These are phyloP conservation scores for Trichoderma koningii DNA, from an alignment of 2,329 filamentous ascomycete species.

Conservation along the genomic window DNA sequence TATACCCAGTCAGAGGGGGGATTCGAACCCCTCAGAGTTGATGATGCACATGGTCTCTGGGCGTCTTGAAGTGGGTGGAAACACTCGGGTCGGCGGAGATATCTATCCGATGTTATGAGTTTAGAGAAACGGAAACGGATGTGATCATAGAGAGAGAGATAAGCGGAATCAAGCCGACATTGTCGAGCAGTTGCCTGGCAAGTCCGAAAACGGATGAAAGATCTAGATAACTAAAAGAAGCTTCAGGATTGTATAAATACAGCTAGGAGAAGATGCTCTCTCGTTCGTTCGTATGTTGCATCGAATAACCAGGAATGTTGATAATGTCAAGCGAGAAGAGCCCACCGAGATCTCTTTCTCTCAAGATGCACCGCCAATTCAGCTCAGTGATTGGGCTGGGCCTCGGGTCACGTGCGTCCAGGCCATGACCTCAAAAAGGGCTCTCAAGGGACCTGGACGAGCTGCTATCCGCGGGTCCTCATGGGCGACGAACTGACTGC, in stretches of 20 bases:
- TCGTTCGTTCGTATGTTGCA: too few species aligned
- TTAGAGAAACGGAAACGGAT: slow-evolving; percentile 2
- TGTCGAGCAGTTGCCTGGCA: neutral
- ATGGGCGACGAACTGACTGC: slow-evolving; percentile 16
- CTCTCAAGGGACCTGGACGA: neutral
- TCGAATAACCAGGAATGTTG: too few species aligned
- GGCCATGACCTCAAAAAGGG: slow-evolving; percentile 13
- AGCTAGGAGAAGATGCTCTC: too few species aligned
- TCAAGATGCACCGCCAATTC: neutral
- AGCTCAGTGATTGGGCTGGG: slow-evolving; percentile 16
- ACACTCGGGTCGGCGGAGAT: neutral
- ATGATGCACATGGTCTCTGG: slow-evolving; percentile 4
- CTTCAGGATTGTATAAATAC: neutral
- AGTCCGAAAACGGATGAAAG: neutral
- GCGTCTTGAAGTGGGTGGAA: slow-evolving; percentile 10
- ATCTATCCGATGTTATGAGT: neutral
- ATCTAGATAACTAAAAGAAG: neutral
- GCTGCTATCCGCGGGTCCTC: slow-evolving; percentile 4
- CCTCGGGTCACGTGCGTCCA: slow-evolving; percentile 18
- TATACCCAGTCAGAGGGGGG: slow-evolving; percentile 26
- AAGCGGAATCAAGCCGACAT: neutral
- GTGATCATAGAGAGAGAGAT: slow-evolving; percentile 9
- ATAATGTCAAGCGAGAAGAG: neutral
- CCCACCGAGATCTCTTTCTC: slow-evolving; percentile 12
- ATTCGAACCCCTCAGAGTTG: neutral